Evolutionary conservation across 2,329 filamentous ascomycete species (phyloP), one percentile per base, ranked within the genome.

Genomic region (Coniochaeta sp.): DNA sequence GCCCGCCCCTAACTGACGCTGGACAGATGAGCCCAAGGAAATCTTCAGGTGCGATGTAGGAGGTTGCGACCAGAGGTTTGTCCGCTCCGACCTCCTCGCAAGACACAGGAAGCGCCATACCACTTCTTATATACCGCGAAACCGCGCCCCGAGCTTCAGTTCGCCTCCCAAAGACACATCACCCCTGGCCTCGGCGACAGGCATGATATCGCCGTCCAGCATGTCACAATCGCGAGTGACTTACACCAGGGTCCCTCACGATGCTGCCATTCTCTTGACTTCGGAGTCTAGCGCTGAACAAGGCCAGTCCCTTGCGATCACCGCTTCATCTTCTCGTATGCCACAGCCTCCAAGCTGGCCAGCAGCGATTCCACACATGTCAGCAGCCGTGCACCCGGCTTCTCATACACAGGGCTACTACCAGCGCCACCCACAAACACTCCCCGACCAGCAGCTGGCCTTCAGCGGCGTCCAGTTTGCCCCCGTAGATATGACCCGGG

Each of bases 31-130:
- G 42, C 87, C 88, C 27, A 90, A 89, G 68, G 85, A 89, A 62
- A 89, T 91, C 58, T 91, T 86, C 67, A 74, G 75, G 52, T 94
- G 89, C 71, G 85, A 91, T 65, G 82, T 87, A 52, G 79, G 82
- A 8, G 85, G 83, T 54, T 94, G 89, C 68, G 79, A 82, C 52
- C 85, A 89, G 54, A 80, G 82, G 55, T 94, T 92, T 64, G 88
- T 92, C 33, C 83, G 89, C 48, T 83, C 86, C 61, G 89, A 92
- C 65, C 76, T 92, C 35, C 82, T 89, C 58, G 76, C 85, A 48
- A 81, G 83, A 32, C 83, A 87, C 65, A 77, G 79, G 61, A 85
- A 83, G 64, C 78, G 83, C 26, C 83, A 87, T 61, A 82, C 77
- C 3, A 73, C 79, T 14, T 71, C 73, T 0, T 78, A 78, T 53